These are phyloP conservation scores for Westerdykella aurantiaca DNA, from an alignment of 2,329 filamentous ascomycete genomes.

Conservation along the genomic window DNA sequence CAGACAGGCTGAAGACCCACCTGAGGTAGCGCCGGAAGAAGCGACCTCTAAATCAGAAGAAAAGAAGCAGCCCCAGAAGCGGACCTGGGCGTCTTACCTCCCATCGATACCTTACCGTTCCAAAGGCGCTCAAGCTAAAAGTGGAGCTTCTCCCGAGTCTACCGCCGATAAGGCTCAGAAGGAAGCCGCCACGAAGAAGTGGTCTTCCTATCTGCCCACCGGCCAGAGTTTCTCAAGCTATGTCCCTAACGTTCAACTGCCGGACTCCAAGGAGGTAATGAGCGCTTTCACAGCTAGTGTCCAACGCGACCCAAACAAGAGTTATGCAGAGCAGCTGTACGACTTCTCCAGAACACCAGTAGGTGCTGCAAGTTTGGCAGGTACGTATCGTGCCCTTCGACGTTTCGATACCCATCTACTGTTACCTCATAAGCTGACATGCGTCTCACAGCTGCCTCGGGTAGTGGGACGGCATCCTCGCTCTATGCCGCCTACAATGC, in stretches of 20 bases:
- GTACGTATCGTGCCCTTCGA: conserved; percentile 16
- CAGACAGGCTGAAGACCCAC: conserved; percentile 19
- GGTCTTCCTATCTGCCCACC: conserved; percentile 45
- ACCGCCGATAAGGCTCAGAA: conserved; percentile 27
- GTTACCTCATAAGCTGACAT: neutral
- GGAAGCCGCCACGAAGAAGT: conserved; percentile 37
- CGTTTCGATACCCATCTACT: neutral
- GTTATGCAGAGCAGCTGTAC: conserved; percentile 46
- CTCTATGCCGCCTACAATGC: conserved; percentile 47
- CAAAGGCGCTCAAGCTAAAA: conserved; percentile 16
- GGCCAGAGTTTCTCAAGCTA: conserved; percentile 46
- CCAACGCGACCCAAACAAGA: conserved; percentile 44
- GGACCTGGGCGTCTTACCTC: conserved; percentile 37
- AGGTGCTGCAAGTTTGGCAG: conserved; percentile 42
- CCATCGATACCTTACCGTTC: conserved; percentile 36
- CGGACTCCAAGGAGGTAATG: conserved; percentile 37
- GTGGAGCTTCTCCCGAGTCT: conserved; percentile 15
- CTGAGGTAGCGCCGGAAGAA: conserved; percentile 20
- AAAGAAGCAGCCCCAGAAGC: conserved; percentile 18
- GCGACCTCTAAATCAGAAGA: conserved; percentile 9
- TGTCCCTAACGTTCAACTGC: conserved; percentile 37
- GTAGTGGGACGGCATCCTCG: conserved; percentile 44
- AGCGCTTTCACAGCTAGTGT: conserved; percentile 43
- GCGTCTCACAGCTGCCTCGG: conserved; percentile 36
- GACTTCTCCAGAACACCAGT: conserved; percentile 49